Percentiles rank a stretch among this genome's conserved stretches.
These are phyloP conservation scores for Trichoderma brevicompactum DNA, from an alignment of 2,329 filamentous ascomycete species.

Conservation along the genomic window DNA sequence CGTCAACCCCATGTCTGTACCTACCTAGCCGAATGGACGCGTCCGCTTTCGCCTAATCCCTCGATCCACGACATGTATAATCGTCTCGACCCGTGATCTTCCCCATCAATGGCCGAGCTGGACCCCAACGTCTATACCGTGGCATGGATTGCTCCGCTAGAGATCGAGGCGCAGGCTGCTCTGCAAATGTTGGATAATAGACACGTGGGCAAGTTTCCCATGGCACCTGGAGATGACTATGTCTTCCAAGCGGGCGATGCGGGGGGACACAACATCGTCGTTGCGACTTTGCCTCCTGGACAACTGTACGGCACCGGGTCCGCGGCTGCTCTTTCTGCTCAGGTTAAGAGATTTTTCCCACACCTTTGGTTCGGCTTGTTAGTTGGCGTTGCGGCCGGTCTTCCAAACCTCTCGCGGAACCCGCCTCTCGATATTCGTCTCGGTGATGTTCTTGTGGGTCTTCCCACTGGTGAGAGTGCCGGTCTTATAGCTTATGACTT, in stretches of 20 bases:
- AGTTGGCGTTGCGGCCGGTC: conserved; percentile 45
- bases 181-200: conserved; percentile 41
- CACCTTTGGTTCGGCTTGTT: conserved; percentile 47
- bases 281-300: conserved; percentile 43
- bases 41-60: no score
- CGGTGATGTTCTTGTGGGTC: conserved; percentile 44
- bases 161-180: conserved; percentile 45
- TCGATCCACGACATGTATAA: neutral
- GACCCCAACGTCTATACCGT: conserved; percentile 39
- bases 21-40: no score
- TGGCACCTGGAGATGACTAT: conserved; percentile 42
- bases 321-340: conserved; percentile 41
- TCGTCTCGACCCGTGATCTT: neutral
- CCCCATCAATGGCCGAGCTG: neutral
- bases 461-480: conserved; percentile 35
- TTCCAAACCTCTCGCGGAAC: conserved; percentile 37
- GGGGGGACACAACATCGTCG: conserved; percentile 44
- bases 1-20: no score
- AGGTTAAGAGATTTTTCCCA: conserved; percentile 43
- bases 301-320: conserved; percentile 43
- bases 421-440: conserved; percentile 44
- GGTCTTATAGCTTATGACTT: conserved; percentile 41
- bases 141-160: conserved; percentile 45
- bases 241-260: conserved; percentile 44
- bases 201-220: conserved; percentile 41